Evolutionary conservation across 2,329 filamentous ascomycete species (phyloP).

Genomic region (Fusarium marasasianum): DNA sequence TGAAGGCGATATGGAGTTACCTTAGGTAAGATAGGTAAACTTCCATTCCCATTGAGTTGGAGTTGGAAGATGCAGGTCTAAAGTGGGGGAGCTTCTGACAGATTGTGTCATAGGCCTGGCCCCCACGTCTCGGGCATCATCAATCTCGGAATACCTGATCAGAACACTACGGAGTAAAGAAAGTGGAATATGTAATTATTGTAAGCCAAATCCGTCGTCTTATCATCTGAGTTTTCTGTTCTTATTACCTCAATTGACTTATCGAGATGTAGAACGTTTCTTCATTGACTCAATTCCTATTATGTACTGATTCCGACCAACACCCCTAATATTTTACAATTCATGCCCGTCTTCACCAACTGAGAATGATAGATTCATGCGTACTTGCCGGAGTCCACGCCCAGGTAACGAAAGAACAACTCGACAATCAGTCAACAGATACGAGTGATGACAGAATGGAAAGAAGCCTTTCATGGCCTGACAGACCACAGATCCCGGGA

Average conservation of each 20-base stretch:
- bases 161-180: not conserved
- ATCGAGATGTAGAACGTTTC: not conserved
- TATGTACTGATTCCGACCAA: slow-evolving; percentile 9
- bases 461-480: slow-evolving; percentile 41
- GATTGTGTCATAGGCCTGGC: not conserved
- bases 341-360: slow-evolving; percentile 11
- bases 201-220: not conserved
- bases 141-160: not conserved
- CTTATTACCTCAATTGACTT: not conserved
- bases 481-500: slow-evolving; percentile 70
- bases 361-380: slow-evolving; percentile 6
- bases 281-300: slow-evolving; percentile 9
- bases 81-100: slow-evolving; percentile 19
- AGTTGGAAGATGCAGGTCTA: slow-evolving; percentile 12
- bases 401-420: slow-evolving; percentile 2
- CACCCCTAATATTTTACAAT: slow-evolving; percentile 28
- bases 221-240: not conserved
- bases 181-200: not conserved
- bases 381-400: slow-evolving; percentile 19
- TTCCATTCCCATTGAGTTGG: not conserved
- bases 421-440: not conserved
- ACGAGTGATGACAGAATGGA: not conserved
- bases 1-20: not conserved
- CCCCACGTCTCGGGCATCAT: not conserved
- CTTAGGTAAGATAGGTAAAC: not conserved